A percentile compares a stretch with the other conserved stretches of the same genome.
These are phyloP conservation scores for Raddia guianensis DNA, from an alignment of 176 grass and related monocot species.

Conservation along the genomic window DNA sequence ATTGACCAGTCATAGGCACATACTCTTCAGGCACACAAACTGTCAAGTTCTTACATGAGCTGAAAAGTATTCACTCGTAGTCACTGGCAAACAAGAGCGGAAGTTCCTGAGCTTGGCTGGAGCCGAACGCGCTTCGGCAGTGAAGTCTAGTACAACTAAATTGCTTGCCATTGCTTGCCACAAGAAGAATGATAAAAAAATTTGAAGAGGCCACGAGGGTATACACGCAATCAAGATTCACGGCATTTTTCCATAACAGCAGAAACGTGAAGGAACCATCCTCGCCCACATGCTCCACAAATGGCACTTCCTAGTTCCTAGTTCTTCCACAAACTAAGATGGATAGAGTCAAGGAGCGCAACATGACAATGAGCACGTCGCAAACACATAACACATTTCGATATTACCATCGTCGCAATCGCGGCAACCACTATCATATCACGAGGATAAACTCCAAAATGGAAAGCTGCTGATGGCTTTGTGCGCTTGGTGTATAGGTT, in stretches of 20 bases:
- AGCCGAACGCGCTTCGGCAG: no score
- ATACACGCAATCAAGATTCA: background rate
- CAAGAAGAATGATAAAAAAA: constrained; percentile 11
- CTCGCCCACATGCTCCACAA: background rate
- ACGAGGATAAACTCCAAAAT: constrained; percentile 3
- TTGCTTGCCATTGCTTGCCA: background rate
- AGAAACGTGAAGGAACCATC: background rate
- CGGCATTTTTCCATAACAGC: background rate
- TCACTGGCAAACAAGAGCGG: no score
- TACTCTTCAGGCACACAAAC: no score
- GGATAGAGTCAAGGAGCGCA: background rate
- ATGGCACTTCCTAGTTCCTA: background rate
- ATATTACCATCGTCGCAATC: constrained; percentile 17
- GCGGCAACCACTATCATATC: constrained; percentile 1
- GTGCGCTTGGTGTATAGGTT: background rate
- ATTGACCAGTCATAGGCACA: no score
- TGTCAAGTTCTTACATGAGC: no score
- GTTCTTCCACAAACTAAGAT: background rate
- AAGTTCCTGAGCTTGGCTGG: background rate
- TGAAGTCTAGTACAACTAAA: background rate
- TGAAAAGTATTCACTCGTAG: no score
- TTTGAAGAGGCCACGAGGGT: background rate
- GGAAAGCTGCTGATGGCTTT: background rate
- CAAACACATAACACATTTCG: constrained; percentile 24
- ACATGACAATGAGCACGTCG: constrained; percentile 22